Conservation (phyloP, 2,329 filamentous ascomycete species). For the Monosporascus sp. region DNA sequence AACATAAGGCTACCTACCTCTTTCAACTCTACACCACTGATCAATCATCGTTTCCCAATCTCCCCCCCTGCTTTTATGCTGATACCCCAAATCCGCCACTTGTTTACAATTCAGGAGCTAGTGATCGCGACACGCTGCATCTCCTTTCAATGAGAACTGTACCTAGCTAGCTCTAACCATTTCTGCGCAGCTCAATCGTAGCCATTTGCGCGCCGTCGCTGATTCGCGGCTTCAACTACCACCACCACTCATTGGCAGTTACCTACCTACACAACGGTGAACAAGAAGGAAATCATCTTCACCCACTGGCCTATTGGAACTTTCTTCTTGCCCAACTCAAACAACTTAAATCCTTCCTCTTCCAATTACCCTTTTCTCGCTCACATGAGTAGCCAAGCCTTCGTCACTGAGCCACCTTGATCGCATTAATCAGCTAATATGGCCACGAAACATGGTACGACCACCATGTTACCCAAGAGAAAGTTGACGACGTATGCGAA, state of each 20-base stretch:
- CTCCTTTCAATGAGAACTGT: no score
- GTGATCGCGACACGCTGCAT: no score
- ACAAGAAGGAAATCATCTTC: not conserved
- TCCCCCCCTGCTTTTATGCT: no score
- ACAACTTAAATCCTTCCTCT: not conserved
- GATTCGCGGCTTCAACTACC: no score
- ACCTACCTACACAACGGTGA: not conserved
- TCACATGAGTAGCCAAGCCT: not conserved
- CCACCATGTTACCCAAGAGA: constrained; percentile 19
- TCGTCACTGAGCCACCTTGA: not conserved
- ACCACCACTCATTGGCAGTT: not conserved
- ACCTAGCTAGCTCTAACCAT: no score
- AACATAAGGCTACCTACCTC: no score
- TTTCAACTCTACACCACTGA: no score
- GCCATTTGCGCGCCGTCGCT: no score
- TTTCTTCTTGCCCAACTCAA: not conserved
- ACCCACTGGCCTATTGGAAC: not conserved
- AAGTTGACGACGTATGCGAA: constrained; percentile 24
- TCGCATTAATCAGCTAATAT: constrained; percentile 11
- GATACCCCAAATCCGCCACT: no score
- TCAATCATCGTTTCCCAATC: no score
- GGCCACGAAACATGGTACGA: constrained; percentile 17
- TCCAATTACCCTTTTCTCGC: not conserved
- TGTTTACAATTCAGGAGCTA: no score
- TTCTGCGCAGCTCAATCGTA: no score